phyloP scores from a whole-genome alignment of 352 stramenopile species.

The Pythium angustatum region DNA sequence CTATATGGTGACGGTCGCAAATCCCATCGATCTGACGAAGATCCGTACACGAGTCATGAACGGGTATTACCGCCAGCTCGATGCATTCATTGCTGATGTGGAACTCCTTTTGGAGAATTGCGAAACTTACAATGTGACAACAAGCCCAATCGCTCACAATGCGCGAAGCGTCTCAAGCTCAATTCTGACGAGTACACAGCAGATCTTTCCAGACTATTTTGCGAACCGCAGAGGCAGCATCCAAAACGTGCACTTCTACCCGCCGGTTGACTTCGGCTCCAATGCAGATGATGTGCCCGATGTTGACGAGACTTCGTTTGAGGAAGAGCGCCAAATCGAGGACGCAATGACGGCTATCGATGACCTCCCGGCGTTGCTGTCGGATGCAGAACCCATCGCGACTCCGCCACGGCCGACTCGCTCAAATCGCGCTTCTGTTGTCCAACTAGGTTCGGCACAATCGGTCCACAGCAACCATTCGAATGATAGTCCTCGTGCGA shows the following conservation, averaged over 20 bases:
- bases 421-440: background rate
- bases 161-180: conserved; percentile 64
- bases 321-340: conserved; percentile 32
- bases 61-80: conserved; percentile 84
- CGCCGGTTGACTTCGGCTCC: conserved; percentile 55
- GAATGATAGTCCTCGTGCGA: background rate
- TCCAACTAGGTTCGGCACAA: background rate
- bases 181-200: conserved; percentile 59
- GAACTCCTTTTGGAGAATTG: conserved; percentile 78
- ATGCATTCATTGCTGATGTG: conserved; percentile 78
- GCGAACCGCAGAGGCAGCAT: conserved; percentile 25
- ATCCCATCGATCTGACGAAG: conserved; percentile 83
- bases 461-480: background rate
- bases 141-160: conserved; percentile 82
- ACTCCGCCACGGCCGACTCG: conserved; percentile 9
- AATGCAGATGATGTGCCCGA: conserved; percentile 32
- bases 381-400: background rate
- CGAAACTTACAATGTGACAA: conserved; percentile 83
- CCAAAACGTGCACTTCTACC: conserved; percentile 39
- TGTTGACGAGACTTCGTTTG: conserved; percentile 17
- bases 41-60: conserved; percentile 65
- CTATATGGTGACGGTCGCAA: conserved; percentile 81
- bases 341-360: conserved; percentile 27
- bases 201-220: conserved; percentile 53
- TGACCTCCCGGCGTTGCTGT: conserved; percentile 17